phyloP scores from a whole-genome alignment of 2,329 filamentous ascomycete species.

The Calycina herbarum region DNA sequence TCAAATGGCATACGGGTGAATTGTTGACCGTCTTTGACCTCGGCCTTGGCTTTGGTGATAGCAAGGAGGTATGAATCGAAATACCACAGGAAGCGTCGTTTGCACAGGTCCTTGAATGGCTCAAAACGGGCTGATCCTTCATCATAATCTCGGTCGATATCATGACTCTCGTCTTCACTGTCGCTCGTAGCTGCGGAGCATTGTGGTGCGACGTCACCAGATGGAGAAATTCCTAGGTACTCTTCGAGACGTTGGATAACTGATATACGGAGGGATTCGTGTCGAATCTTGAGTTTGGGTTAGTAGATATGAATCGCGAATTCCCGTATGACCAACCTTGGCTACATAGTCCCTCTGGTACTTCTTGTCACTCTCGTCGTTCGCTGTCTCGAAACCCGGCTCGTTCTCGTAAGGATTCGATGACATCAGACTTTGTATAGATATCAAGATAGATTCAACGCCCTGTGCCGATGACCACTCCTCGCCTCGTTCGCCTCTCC shows the following conservation, averaged over 20 bases:
- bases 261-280: conserved; percentile 84
- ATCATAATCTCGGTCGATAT: conserved; percentile 43
- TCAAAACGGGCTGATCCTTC: conserved; percentile 66
- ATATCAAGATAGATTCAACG: conserved; percentile 88
- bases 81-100: conserved; percentile 93
- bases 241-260: conserved; percentile 84
- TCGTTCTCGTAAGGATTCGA: conserved; percentile 94
- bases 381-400: conserved; percentile 82
- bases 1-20: conserved; percentile 93
- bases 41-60: conserved; percentile 63
- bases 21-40: conserved; percentile 60
- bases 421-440: conserved; percentile 95
- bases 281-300: conserved; percentile 66
- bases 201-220: conserved; percentile 45
- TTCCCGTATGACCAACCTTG: conserved; percentile 57
- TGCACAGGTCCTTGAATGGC: conserved; percentile 87
- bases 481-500: conserved; percentile 86
- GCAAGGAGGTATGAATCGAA: conserved; percentile 80
- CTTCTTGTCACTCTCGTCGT: conserved; percentile 67
- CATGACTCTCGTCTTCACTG: conserved; percentile 50
- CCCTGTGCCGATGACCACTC: conserved; percentile 97
- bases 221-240: conserved; percentile 63
- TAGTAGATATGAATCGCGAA: conserved; percentile 7
- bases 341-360: conserved; percentile 73
- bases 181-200: conserved; percentile 40